phyloP scores from a whole-genome alignment of 495 filamentous ascomycete genomes.

The Terfezia claveryi region DNA sequence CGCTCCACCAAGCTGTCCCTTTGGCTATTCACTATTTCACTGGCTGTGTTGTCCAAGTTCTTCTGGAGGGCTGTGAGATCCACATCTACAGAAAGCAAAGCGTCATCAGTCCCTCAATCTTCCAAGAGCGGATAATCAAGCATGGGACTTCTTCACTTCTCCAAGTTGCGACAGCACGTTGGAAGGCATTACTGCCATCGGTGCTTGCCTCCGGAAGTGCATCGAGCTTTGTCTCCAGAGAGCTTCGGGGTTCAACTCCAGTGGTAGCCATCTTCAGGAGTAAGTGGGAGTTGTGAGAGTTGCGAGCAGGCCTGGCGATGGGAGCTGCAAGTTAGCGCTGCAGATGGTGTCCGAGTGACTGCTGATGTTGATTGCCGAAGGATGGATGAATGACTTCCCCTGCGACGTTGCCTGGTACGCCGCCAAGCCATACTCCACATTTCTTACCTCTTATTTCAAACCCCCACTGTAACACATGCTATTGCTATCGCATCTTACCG shows the following conservation, averaged over 20 bases:
- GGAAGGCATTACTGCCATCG: constrained; percentile 31
- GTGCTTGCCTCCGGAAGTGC: neutral
- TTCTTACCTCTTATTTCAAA: no score
- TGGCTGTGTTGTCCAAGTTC: constrained; percentile 71
- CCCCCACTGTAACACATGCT: no score
- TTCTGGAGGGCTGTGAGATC: constrained; percentile 70
- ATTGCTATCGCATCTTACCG: no score
- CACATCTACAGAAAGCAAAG: constrained; percentile 36
- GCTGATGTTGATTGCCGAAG: no score
- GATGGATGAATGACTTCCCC: no score
- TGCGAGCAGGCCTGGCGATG: no score
- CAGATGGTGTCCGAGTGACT: no score
- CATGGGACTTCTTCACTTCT: constrained; percentile 39
- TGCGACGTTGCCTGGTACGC: no score
- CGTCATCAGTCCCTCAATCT: constrained; percentile 1
- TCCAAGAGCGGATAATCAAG: neutral
- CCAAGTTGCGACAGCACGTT: constrained; percentile 87
- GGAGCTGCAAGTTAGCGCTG: no score
- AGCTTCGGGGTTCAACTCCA: neutral
- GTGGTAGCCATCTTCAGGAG: neutral
- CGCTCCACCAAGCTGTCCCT: constrained; percentile 79
- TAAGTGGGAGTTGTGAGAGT: no score
- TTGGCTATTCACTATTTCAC: constrained; percentile 80
- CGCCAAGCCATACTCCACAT: no score
- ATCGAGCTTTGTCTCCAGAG: neutral